Evolutionary conservation across 495 filamentous ascomycete species (phyloP), one percentile per base, ranked within the genome.

Genomic region (Rhypophila decipiens): DNA sequence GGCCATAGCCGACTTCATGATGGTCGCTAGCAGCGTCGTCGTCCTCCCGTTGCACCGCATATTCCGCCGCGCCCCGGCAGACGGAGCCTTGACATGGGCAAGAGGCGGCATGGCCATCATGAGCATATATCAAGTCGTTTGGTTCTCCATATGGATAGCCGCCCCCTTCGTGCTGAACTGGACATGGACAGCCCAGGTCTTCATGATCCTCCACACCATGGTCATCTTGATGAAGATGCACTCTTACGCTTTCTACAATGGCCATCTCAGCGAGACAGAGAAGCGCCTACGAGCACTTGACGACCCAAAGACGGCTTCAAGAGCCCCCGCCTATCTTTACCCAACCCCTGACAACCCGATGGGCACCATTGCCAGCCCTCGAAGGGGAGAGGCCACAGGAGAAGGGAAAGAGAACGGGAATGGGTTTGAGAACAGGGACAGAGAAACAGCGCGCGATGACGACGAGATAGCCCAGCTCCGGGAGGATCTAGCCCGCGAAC

Each of bases 201-300:
- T 90, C 65, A 83, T 98, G 51, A 85, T 90, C 11, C 77, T 98
- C 13, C 93, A 98, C 61, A 84, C 88, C 31, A 77, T 98, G 60
- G 83, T 86, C 12, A 71, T 98, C 5, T 80, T 96, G 21, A 98
- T 98, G 93, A 98, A 98, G 70, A 88, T 98, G 75, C 93, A 98
- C 60, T 96, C 90, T 0, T 98, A 96, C 60, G 85, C 88, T 21
- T 97, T 96, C 68, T 98, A 98, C 69, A 96, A 93, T 58, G 93
- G 93, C 2, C 93, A 98, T 67, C 78, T 98, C 5, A 89, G 84
- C 49, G 86, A 90, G 57, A 94, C 87, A 0, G 78, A 89, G 65
- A 82, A 84, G 53, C 81, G 87, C 13, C 71, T 98, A 1, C 77
- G 75, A 39, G 80, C 79, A 24, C 82, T 98, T 9, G 93, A 98